A percentile compares a stretch with the other conserved stretches of the same genome.
phyloP scores from a whole-genome alignment of 345 rosid genomes.

The Heritiera fomes region DNA sequence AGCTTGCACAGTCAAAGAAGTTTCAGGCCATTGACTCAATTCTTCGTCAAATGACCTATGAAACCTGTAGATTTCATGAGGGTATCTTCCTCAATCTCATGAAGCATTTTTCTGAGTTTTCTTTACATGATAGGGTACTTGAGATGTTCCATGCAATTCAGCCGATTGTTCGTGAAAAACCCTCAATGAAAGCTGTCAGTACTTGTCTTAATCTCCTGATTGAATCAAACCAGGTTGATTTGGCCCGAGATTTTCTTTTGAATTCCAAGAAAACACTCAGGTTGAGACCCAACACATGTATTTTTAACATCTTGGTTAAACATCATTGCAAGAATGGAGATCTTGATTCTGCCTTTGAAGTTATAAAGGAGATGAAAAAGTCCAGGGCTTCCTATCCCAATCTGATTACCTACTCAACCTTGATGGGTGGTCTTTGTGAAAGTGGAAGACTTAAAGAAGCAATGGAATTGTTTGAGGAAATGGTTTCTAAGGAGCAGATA shows the following conservation, averaged over 20 bases:
- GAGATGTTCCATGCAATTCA: conserved; percentile 73
- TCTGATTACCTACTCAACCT: conserved; percentile 71
- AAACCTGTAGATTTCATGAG: conserved; percentile 84
- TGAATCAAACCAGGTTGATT: conserved; percentile 59
- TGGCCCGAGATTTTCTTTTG: conserved; percentile 53
- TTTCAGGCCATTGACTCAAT: conserved; percentile 73
- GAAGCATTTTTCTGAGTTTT: conserved; percentile 63
- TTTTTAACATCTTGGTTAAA: conserved; percentile 84
- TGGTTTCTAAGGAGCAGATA: conserved; percentile 72
- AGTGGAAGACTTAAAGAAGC: conserved; percentile 72
- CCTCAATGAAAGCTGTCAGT: conserved; percentile 76
- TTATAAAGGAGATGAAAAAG: conserved; percentile 74
- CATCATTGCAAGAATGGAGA: conserved; percentile 72
- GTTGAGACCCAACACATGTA: conserved; percentile 78
- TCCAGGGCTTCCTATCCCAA: conserved; percentile 63
- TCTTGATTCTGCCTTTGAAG: conserved; percentile 58
- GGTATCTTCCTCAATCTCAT: conserved; percentile 70
- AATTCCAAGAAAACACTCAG: conserved; percentile 45
- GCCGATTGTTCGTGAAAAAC: conserved; percentile 68
- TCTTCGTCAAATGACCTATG: conserved; percentile 75
- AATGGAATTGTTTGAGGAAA: conserved; percentile 69
- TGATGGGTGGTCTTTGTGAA: conserved; percentile 62
- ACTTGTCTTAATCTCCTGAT: conserved; percentile 83
- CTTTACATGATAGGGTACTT: conserved; percentile 54
- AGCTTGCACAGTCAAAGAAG: conserved; percentile 68